Evolutionary conservation across 23 red algal genomes (phyloP).

Genomic region (Pyropia haitanensis): DNA sequence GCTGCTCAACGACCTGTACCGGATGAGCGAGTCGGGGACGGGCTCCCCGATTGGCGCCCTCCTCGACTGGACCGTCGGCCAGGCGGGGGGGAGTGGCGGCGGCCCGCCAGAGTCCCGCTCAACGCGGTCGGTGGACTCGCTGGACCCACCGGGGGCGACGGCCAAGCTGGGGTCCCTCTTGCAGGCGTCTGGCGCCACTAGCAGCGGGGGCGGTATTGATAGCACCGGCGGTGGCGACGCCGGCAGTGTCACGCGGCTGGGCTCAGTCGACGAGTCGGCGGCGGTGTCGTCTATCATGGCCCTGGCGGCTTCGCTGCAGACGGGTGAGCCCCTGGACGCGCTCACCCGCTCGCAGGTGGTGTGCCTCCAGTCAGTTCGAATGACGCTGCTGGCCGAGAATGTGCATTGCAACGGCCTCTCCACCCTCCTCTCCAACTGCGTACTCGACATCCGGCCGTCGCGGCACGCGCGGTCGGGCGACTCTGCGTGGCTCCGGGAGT

Average conservation of each 20-base stretch:
- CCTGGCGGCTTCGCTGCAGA: not conserved
- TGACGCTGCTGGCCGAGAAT: slow-evolving; percentile 53
- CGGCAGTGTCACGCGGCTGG: not conserved
- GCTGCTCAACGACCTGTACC: slow-evolving; percentile 20
- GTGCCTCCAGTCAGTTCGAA: slow-evolving; percentile 57
- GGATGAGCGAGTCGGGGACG: slow-evolving; percentile 3
- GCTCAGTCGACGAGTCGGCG: not conserved
- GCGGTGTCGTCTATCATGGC: not conserved
- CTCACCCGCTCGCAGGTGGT: slow-evolving; percentile 27
- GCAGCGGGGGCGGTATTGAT: too few species aligned
- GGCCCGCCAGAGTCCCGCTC: too few species aligned
- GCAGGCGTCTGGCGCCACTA: too few species aligned
- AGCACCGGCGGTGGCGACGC: not conserved
- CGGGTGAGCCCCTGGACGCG: not conserved
- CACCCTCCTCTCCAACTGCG: slow-evolving; percentile 55
- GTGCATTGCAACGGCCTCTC: slow-evolving; percentile 34
- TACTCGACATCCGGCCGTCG: slow-evolving; percentile 24
- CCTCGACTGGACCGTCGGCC: not conserved
- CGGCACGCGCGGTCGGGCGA: slow-evolving; percentile 10
- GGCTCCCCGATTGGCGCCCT: not conserved
- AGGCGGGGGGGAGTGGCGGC: not conserved
- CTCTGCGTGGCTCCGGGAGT: slow-evolving; percentile 45
- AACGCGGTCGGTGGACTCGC: too few species aligned
- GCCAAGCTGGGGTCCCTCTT: too few species aligned
- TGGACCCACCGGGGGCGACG: too few species aligned